Base-by-base conservation (phyloP, 164 flowering plant genomes). In the Magnolia changhungtana region DNA sequence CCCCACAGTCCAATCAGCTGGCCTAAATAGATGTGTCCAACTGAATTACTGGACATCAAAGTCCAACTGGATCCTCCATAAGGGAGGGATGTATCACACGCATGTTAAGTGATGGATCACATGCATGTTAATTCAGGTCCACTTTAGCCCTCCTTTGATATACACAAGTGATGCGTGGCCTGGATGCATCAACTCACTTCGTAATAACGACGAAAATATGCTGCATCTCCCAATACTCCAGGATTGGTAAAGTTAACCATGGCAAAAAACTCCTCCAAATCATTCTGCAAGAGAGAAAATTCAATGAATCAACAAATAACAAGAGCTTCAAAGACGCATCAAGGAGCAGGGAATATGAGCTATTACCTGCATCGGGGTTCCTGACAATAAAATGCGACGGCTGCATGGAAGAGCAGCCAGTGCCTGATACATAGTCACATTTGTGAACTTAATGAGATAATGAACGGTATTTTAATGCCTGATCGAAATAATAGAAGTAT, bases 231-330 rank as follows among this genome's bases (percentile, higher is more conserved):
- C 83, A 96, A 76, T 31, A 91, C 81, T 78, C 98, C 98, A 29
- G 99, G 98, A 87, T 96, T 96, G 9, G 99, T 94, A 75, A 96
- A 96, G 80, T 96, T 94, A 71, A 96, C 99, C 98, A 96, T 94
- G 27, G 99, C 89, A 88, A 89, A 96, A 81, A 96, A 96, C 86
- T 96, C 99, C 81, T 92, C 98, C 67, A 96, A 87, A 81, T 96
- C 98, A 89, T 96, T 96, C 99, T 96, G 89, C 71, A 70, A 21
- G 37, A 65, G 23, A 71, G 72, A 23, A 9, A 63, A 16, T 14
- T 23, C 51, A 37, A 51, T 31, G 21, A 31, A 51, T 27, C 58
- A 13, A 11, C 37, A 66, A 72, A 16, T 58, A 75, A 11, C 10
- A 52, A 52, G 74, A 75, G 2, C 4, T 27, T 61, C 18, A n/a